Evolutionary conservation across 768 basidiomycete species (phyloP), one percentile per base, ranked within the genome.

Genomic region (Suillus weaverae): DNA sequence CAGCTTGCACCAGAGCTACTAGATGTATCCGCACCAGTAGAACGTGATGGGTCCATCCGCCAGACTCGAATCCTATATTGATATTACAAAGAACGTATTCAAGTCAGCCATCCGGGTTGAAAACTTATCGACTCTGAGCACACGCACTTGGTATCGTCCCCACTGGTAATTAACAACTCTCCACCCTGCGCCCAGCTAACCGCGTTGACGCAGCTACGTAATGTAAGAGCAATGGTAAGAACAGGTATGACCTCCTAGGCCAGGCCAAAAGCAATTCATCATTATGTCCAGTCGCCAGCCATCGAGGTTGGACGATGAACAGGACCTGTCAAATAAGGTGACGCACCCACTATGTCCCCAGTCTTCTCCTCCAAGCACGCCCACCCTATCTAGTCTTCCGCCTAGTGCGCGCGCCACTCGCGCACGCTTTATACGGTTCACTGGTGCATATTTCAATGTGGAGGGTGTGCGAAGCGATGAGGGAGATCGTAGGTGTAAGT

Each of bases 141-240:
- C 22, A 76, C 82, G 54, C 62, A 85, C 85, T 89, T 89, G 50
- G 82, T 86, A 71, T 93, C 91, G 71, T 93, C 92, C 26, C 91
- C 89, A 26, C 86, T 88, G 68, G 84, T 89, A 22, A 94, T 73
- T 46, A 93, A 78, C 18, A 90, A 66, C 63, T 87, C 82, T 2
- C 90, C 91, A 62, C 85, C 81, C 56, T 79, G 79, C 2, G 89
- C 85, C 91, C 91, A 93, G 66, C 85, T 88, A 41, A 92, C 69
- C 38, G 91, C 89, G 70, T 93, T 94, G 36, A 91, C 89, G 68
- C 91, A 92, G 62, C 90, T 91, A 60, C 14, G 22, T n/a, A 26
- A 66, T 26, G 8, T 43, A 9, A 32, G 6, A 20, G 11, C 20
- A 33, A 43, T 70, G 10, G 43, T n/a, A 41, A 22, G 39, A 30